Conservation (phyloP, 2,329 filamentous ascomycete species). For the Hysterium pulicare region DNA sequence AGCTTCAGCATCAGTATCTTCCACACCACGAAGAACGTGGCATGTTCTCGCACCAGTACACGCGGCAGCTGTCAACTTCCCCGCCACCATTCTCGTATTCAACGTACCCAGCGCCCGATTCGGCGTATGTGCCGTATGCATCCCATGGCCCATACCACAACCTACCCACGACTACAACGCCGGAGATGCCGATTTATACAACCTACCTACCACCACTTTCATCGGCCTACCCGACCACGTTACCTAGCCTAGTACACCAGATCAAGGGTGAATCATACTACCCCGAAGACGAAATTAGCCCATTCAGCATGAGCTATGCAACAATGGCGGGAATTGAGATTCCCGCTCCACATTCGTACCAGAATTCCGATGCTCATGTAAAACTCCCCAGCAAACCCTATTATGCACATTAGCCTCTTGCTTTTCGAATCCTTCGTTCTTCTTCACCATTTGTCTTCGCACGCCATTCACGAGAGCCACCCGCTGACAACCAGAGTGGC, state of each 20-base stretch:
- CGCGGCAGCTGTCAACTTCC: conserved; percentile 66
- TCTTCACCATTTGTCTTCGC: conserved; percentile 18
- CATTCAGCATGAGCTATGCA: conserved; percentile 66
- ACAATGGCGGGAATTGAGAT: conserved; percentile 65
- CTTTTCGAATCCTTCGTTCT: conserved; percentile 22
- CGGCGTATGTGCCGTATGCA: conserved; percentile 59
- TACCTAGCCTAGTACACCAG: conserved; percentile 59
- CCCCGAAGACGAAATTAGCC: conserved; percentile 58
- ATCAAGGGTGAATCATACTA: conserved; percentile 68
- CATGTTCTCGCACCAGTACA: conserved; percentile 64
- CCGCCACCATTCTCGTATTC: conserved; percentile 68
- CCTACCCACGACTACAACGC: conserved; percentile 34
- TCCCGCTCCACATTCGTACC: conserved; percentile 59
- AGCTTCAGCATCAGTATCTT: conserved; percentile 38
- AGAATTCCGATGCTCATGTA: conserved; percentile 71
- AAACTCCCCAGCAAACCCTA: conserved; percentile 51
- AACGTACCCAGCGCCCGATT: conserved; percentile 64
- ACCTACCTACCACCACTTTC: conserved; percentile 53
- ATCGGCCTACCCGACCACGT: conserved; percentile 50
- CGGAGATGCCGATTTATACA: conserved; percentile 48
- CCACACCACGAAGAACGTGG: conserved; percentile 65
- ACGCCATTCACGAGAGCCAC: conserved; percentile 21
- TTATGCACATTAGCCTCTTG: conserved; percentile 29
- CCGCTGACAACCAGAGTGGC: conserved; percentile 34
- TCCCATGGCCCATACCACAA: conserved; percentile 36